Evolutionary conservation across 1,284 basidiomycete species (phyloP).

Genomic region (Melampsora abietis-canadensis): DNA sequence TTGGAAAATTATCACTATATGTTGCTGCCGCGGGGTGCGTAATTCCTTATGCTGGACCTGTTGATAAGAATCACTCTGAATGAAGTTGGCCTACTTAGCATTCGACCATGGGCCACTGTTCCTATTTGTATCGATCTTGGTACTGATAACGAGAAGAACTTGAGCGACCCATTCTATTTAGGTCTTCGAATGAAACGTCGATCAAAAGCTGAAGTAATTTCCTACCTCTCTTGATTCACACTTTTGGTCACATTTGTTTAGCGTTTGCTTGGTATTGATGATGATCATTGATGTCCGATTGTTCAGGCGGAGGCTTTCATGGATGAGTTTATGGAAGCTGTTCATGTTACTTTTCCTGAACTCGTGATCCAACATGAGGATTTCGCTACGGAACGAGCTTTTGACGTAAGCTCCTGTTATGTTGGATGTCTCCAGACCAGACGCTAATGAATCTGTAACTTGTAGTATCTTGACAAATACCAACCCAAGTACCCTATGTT

Average conservation of each 20-base stretch:
- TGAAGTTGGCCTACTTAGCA: slow-evolving; percentile 57
- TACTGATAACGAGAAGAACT: slow-evolving; percentile 76
- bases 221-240: background rate
- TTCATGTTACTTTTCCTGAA: slow-evolving; percentile 70
- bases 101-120: slow-evolving; percentile 76
- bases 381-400: slow-evolving; percentile 53
- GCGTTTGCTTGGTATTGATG: background rate
- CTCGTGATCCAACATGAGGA: slow-evolving; percentile 57
- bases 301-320: slow-evolving; percentile 65
- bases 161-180: slow-evolving; percentile 85
- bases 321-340: slow-evolving; percentile 87
- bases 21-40: slow-evolving; percentile 76
- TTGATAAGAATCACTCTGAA: background rate
- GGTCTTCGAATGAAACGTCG: slow-evolving; percentile 72
- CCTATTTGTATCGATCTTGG: slow-evolving; percentile 83
- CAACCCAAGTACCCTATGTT: slow-evolving; percentile 73
- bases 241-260: background rate
- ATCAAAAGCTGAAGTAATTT: slow-evolving; percentile 62
- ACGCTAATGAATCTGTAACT: background rate
- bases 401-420: slow-evolving; percentile 42
- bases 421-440: background rate
- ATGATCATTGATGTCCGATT: background rate
- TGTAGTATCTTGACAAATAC: slow-evolving; percentile 69
- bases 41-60: background rate
- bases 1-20: slow-evolving; percentile 89